phyloP scores from a whole-genome alignment of 108 stramenopile genomes.

The Cyclotella atomus region DNA sequence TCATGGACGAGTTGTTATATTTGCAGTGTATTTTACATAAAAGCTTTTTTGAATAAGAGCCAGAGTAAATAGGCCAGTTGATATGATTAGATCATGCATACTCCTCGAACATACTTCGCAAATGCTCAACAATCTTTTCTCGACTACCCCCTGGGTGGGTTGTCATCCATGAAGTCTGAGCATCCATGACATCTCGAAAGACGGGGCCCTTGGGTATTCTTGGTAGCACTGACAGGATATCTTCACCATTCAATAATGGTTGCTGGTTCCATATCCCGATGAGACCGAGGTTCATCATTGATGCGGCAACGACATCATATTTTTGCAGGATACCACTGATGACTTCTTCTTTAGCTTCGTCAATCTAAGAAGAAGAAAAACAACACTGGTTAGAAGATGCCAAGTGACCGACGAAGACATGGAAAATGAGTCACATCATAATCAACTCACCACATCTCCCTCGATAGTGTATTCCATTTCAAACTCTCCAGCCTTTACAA shows the following conservation, averaged over 20 bases:
- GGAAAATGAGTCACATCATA: neutral
- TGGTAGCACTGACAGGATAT: conserved; percentile 60
- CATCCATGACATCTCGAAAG: conserved; percentile 88
- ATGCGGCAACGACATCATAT: conserved; percentile 76
- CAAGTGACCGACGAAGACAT: neutral
- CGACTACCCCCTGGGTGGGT: conserved; percentile 73
- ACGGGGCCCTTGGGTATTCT: conserved; percentile 73
- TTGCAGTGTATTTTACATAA: no score
- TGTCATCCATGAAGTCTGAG: conserved; percentile 80
- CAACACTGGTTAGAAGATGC: neutral
- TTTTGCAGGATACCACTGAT: conserved; percentile 66
- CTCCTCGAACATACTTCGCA: conserved; percentile 57
- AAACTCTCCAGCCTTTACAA: conserved; percentile 38
- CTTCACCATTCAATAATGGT: conserved; percentile 73
- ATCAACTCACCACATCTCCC: conserved; percentile 66
- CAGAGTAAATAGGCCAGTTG: no score
- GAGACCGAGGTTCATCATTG: conserved; percentile 78
- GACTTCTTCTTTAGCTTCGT: conserved; percentile 73
- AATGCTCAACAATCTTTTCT: conserved; percentile 60
- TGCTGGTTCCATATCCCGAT: conserved; percentile 80
- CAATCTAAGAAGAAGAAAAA: conserved; percentile 19
- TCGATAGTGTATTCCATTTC: conserved; percentile 68
- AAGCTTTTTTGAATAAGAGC: no score
- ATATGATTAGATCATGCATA: conserved; percentile 7
- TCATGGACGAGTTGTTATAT: no score